Evolutionary conservation across 495 filamentous ascomycete genomes (phyloP), one percentile per base, ranked within the genome.

Genomic region (Neurospora sp.): DNA sequence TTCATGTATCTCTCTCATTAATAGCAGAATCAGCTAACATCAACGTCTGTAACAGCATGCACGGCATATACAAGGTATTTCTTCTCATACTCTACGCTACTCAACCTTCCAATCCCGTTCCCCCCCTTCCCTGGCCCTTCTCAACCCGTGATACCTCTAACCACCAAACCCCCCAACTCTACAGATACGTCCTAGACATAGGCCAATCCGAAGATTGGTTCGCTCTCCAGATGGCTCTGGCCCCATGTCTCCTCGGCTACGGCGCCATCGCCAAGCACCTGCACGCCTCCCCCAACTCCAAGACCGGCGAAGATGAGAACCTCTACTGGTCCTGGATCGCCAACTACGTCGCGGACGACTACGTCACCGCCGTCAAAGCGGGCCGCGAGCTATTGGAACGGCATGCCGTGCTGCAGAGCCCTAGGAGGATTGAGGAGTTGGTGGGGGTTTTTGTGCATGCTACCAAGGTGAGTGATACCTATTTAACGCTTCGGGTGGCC

Each of bases 271-370:
- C 90, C 9, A 83, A 84, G 69, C 85, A 91, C 71, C 84, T 97
- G 1, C 83, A 89, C 74, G 81, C 82, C 12, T 86, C 91, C 71
- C 78, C 85, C 16, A 78, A 83, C 20, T 87, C 89, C 4, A 87
- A 88, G 70, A 79, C 80, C 68, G 85, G 91, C 65, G 88, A 85
- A 41, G 84, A 91, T 59, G 90, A 87, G 2, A 97, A 96, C 79
- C 82, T 82, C n/a, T 98, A 94, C 82, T 94, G 90, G 90, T 87
- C 90, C 69, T 98, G 94, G 94, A 92, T 98, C 68, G 82, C 93
- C 79, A 95, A 91, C 73, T 97, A 97, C 80, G 88, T 91, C 14
- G 90, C 88, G 6, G 89, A 92, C 18, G 92, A 96, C 78, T 97
- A 94, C 75, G 79, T 82, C 5, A 83, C 90, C 68, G 91, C 92